Base-by-base conservation (phyloP, 2,329 filamentous ascomycete genomes). In the Stachybotrys echinatus region DNA sequence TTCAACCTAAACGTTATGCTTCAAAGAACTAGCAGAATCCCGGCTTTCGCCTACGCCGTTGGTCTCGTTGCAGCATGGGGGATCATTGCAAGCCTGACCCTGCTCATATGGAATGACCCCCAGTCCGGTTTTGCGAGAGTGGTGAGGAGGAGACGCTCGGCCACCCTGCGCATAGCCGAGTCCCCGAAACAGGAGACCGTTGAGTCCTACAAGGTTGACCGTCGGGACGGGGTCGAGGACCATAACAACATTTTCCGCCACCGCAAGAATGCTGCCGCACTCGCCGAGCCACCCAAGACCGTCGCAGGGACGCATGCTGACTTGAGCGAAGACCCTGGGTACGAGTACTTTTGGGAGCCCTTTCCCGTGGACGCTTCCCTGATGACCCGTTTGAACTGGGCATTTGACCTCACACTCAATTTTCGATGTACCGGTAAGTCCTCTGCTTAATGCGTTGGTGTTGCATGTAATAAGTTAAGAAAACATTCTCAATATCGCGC, bases 261-360 rank as follows among this genome's bases (percentile, higher is more conserved):
- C 27, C 27, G 27, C 27, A 10, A 8, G 10, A 34, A 34, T 34
- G 27, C 27, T 34, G 27, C 10, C 27, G 27, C 27, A 34, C 10
- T 14, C 27, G 5, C 27, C n/a, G n/a, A n/a, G n/a, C n/a, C n/a
- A 31, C 6, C 27, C 27, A 31, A 8, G 14, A 34, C 27, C 27
- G 14, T 14, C 27, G 14, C 27, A 34, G n/a, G n/a, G n/a, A n/a
- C n/a, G n/a, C n/a, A n/a, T n/a, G n/a, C n/a, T n/a, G 27, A 34
- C 27, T 14, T 34, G 27, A 34, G 27, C 27, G 46, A 50, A 3
- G 55, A 61, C 1, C 59, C 68, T 18, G 64, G 66, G 5, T 67
- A 68, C 43, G 73, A 79, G 50, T 84, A 83, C 50, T 75, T 77
- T 57, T 86, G 83, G 83, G 75, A 86, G 60, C 64, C 73, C 1